Conservation (phyloP, 2,329 filamentous ascomycete genomes). For the Pseudogymnoascus sp. region DNA sequence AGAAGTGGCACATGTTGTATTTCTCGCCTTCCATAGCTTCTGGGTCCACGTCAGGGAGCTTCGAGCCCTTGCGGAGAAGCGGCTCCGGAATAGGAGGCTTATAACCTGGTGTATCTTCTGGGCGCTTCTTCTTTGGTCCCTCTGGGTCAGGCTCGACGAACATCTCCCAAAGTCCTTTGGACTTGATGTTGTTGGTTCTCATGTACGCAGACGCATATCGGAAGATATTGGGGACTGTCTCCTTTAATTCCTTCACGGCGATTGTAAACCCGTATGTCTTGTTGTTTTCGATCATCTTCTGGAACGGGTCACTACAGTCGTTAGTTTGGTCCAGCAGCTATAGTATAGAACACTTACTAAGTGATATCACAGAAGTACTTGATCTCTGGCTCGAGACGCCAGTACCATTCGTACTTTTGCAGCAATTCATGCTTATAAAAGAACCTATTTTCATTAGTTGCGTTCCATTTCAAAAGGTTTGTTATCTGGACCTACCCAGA, state of each 20-base stretch:
- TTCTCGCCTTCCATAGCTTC: conserved; percentile 95
- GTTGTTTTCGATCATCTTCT: conserved; percentile 86
- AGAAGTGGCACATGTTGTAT: conserved; percentile 99
- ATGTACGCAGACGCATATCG: conserved; percentile 98
- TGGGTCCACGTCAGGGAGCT: conserved; percentile 72
- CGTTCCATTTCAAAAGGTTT: background rate
- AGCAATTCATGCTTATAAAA: conserved; percentile 97
- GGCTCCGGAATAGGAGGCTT: conserved; percentile 70
- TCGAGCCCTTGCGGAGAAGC: conserved; percentile 66
- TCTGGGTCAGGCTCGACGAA: conserved; percentile 73
- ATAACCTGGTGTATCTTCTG: conserved; percentile 55
- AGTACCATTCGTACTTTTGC: conserved; percentile 98
- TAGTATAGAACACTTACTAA: conserved; percentile 53
- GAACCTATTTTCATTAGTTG: conserved; percentile 46
- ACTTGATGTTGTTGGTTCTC: conserved; percentile 80
- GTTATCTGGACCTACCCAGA: conserved; percentile 60
- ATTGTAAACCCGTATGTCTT: conserved; percentile 99
- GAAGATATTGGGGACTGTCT: conserved; percentile 98
- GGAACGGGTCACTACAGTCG: conserved; percentile 71
- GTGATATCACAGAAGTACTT: conserved; percentile 99
- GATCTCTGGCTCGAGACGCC: conserved; percentile 97
- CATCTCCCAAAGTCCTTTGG: conserved; percentile 97
- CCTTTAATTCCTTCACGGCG: conserved; percentile 92
- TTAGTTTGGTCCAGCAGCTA: conserved; percentile 25
- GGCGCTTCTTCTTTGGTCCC: conserved; percentile 43